Base-by-base conservation (phyloP, 2,329 filamentous ascomycete genomes). In the Lachnellula occidentalis region DNA sequence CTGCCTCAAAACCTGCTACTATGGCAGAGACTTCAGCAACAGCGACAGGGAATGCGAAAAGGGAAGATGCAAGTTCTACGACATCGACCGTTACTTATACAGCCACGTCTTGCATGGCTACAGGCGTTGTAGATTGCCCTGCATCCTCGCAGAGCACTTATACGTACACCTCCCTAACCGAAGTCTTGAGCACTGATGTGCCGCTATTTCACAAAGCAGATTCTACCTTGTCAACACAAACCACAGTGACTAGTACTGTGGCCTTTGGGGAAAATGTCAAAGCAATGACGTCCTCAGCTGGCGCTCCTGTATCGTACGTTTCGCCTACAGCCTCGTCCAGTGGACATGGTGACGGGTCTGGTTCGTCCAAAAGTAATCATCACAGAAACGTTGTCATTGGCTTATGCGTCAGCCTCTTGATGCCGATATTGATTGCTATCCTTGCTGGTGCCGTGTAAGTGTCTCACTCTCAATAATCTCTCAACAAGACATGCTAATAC, bases 341-440 rank as follows among this genome's bases (percentile, higher is more conserved):
- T 7, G 6, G 24, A 8, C 1, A 27, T 27, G 24, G 24, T 3
- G 7, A n/a, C 15, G 48, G 31, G 4, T 57, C 34, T 4, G 42
- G 47, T 37, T 34, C 53, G 1, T 56, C 64, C 31, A 64, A 67
- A 1, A 55, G 65, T 1, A 72, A 74, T 0, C 70, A 73, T 2
- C 70, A 69, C n/a, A 76, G 73, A 31, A 72, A 72, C 21, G 51
- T 78, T 34, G 74, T 80, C 45, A 69, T 80, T 24, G 78, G 78
- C 3, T 62, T 79, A 1, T 72, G 71, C 41, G 71, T 80, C 1
- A 78, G 78, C 0, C 49, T 77, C 9, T 75, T 74, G 1, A 64
- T 76, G 0, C 71, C 75, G 0, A 59, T 73, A 2, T 21, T 79
- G 3, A 55, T 67, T 6, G 70, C 62, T 4, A 53, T 68, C 3